phyloP scores from a whole-genome alignment of 768 basidiomycete genomes.

The Daedaleopsis sinensis region DNA sequence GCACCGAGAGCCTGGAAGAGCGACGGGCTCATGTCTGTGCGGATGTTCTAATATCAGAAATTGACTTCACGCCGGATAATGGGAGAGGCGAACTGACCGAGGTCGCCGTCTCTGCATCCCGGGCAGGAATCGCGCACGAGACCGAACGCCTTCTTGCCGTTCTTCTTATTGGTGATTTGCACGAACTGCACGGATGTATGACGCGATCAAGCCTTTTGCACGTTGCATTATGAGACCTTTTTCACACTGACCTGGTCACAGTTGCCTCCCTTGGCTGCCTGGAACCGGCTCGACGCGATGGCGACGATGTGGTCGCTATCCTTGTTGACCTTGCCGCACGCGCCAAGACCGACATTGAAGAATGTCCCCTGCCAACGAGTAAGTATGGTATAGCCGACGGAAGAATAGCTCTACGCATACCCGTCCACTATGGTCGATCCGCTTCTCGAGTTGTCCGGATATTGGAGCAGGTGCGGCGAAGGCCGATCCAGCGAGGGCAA shows the following conservation, averaged over 20 bases:
- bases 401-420: conserved; percentile 35
- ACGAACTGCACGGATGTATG: conserved; percentile 46
- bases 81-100: conserved; percentile 47
- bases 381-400: neutral
- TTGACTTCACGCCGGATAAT: neutral
- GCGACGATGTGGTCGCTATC: conserved; percentile 62
- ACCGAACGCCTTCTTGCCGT: conserved; percentile 51
- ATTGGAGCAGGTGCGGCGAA: conserved; percentile 48
- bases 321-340: conserved; percentile 58
- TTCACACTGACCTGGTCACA: conserved; percentile 58
- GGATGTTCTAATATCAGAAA: neutral
- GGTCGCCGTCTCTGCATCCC: conserved; percentile 49
- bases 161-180: conserved; percentile 57
- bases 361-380: conserved; percentile 60
- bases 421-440: conserved; percentile 53
- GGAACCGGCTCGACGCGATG: conserved; percentile 53
- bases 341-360: conserved; percentile 60
- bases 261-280: conserved; percentile 44
- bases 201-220: neutral
- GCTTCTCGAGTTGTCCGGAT: conserved; percentile 46
- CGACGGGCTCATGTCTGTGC: conserved; percentile 63
- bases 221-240: conserved; percentile 1
- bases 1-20: conserved; percentile 54
- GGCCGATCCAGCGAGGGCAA: conserved; percentile 45
- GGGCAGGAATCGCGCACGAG: conserved; percentile 58